Evolutionary conservation across 2,329 filamentous ascomycete genomes (phyloP), one percentile per base, ranked within the genome.

Genomic region (Sarocladiaceae sp.): DNA sequence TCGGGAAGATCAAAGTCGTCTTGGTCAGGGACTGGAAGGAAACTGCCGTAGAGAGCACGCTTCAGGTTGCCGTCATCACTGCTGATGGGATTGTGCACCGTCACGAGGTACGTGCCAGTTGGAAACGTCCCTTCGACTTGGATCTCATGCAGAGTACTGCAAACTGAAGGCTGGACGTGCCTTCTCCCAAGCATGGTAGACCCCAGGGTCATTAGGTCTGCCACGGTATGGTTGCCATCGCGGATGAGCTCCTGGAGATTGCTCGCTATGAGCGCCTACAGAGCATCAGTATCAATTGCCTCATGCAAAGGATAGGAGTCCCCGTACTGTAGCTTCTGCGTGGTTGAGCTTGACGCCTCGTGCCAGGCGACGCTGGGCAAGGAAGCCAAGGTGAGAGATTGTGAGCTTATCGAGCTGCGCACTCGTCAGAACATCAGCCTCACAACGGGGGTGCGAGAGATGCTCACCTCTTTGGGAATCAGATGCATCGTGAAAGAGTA

Each of bases 171-270:
- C 33, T 88, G 73, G 48, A 97, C 91, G 64, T 97, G 91, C 26
- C 91, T 85, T 9, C 91, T 85, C 51, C 91, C 91, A 3, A 97
- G 85, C 83, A 97, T 90, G 45, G 86, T 91, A 55, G 87, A 82
- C 55, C 91, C 91, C 51, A 95, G 78, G 49, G 80, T 72, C 90
- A 97, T 97, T 60, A 97, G 86, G 63, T 95, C 89, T 31, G 90
- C 84, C 44, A 97, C 91, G 12, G 78, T 85, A 68, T 96, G 88
- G 54, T 85, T 82, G 60, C 91, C 91, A 91, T 97, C 91, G 63
- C 91, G 90, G 63, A 97, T 94, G 56, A 96, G 83, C 76, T 97
- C 91, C 65, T 96, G 91, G 41, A 97, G 76, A 63, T 90, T 90
- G 60, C 80, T 89, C 50, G 90, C 83, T 58, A 96, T 94, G 53